Percentiles rank a stretch among this genome's conserved stretches.
These are phyloP conservation scores for Ascochyta pisi DNA, from an alignment of 2,329 filamentous ascomycete genomes.

Conservation along the genomic window DNA sequence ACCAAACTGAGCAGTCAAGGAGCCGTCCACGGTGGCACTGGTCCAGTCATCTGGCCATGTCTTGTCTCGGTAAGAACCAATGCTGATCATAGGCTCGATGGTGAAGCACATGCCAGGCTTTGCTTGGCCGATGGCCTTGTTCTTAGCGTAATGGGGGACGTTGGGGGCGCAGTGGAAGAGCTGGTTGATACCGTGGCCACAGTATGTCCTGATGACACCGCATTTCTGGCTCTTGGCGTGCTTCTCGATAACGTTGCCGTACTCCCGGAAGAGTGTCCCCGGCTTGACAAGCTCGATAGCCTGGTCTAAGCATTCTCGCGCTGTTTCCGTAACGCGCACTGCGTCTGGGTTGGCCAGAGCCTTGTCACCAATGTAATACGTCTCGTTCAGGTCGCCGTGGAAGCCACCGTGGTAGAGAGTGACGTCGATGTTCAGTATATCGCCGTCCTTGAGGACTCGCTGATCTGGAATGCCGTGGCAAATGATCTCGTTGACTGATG, in stretches of 20 bases:
- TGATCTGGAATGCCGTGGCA: conserved; percentile 98
- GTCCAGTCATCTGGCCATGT: conserved; percentile 99
- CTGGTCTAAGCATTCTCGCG: conserved; percentile 87
- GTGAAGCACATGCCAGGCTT: conserved; percentile 99
- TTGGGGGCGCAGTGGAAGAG: conserved; percentile 94
- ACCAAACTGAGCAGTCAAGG: conserved; percentile 91
- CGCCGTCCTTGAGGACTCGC: conserved; percentile 83
- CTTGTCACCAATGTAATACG: conserved; percentile 94
- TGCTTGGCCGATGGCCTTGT: conserved; percentile 92
- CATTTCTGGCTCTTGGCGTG: conserved; percentile 85
- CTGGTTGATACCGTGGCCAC: conserved; percentile 92
- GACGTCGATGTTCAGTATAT: conserved; percentile 97
- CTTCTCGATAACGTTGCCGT: conserved; percentile 94
- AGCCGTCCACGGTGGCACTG: conserved; percentile 88
- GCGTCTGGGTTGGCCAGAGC: conserved; percentile 83
- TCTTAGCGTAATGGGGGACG: conserved; percentile 96
- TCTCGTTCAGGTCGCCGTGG: conserved; percentile 97
- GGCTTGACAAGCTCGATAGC: conserved; percentile 93
- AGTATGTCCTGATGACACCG: conserved; percentile 94
- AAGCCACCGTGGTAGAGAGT: conserved; percentile 93
- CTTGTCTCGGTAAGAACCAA: conserved; percentile 89
- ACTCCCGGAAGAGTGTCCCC: conserved; percentile 89
- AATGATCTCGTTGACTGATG: conserved; percentile 95
- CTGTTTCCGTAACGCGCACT: conserved; percentile 88
- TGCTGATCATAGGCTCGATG: conserved; percentile 97